Conservation (phyloP, 2,329 filamentous ascomycete genomes). For the Pyrenochaeta sp. region DNA sequence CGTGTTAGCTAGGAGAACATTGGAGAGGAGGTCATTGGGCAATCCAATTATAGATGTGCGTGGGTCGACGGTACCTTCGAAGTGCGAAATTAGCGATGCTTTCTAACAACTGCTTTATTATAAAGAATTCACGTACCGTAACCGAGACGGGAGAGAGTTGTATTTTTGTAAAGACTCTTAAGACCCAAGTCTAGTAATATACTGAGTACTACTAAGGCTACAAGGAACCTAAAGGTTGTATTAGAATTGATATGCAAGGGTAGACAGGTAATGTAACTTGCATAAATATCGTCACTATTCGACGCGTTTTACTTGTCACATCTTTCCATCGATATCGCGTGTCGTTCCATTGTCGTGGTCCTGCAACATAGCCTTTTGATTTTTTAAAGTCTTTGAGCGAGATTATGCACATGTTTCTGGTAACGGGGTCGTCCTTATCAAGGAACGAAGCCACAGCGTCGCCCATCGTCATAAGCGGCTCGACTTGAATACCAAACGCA, state of each 20-base stretch:
- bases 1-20: slow-evolving; percentile 52
- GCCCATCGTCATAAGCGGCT: slow-evolving; percentile 33
- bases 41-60: slow-evolving; percentile 6
- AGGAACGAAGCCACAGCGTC: slow-evolving; percentile 34
- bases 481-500: slow-evolving; percentile 17
- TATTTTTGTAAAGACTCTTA: not conserved
- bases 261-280: slow-evolving; percentile 2
- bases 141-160: slow-evolving; percentile 5
- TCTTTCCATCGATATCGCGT: slow-evolving; percentile 17
- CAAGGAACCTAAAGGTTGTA: slow-evolving; percentile 1
- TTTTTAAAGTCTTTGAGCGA: slow-evolving; percentile 11
- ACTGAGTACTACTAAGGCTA: slow-evolving; percentile 3
- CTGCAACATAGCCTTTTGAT: slow-evolving; percentile 2
- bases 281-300: slow-evolving; percentile 10
- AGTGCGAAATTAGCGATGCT: not conserved
- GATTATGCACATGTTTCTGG: slow-evolving; percentile 23
- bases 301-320: slow-evolving; percentile 18
- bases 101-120: not conserved
- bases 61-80: slow-evolving; percentile 17
- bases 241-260: not conserved
- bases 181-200: slow-evolving; percentile 11
- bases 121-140: not conserved
- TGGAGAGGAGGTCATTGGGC: slow-evolving; percentile 4
- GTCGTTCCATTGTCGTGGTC: slow-evolving; percentile 14
- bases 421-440: slow-evolving; percentile 13